Evolutionary conservation across 1,284 basidiomycete genomes (phyloP), one percentile per base, ranked within the genome.

Genomic region (Leccinum solheimii): DNA sequence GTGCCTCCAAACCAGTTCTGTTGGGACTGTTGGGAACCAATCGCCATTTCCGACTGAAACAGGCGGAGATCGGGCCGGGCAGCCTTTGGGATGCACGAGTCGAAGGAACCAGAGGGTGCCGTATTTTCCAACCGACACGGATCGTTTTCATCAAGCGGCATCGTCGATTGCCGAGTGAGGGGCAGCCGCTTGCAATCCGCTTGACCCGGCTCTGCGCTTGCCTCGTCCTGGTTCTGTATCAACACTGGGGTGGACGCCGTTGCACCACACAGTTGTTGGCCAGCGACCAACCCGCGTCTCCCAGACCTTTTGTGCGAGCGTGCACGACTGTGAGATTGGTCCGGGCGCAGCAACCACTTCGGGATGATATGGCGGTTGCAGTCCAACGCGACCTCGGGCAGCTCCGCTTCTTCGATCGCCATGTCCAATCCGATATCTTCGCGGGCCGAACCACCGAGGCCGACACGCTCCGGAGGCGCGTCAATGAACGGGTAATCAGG

Each of bases 301-400:
- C 70, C 63, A 43, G 72, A 63, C 40, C 76, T 79, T 2, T 84
- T 82, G 58, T 84, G 80, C 2, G 85, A 85, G 57, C 81, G 71
- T 3, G 85, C 83, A 27, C 83, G 82, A 68, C 80, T 81, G 59
- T 65, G 64, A 19, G 64, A 61, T 21, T 63, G 65, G 40, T 76
- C 77, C n/a, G 81, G 79, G 30, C 81, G 80, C 59, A 95, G 80
- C 75, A 98, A 83, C 92, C 95, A 98, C 66, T 96, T 88, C 1
- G 97, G 97, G 51, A 99, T 88, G 62, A 99, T 97, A 76, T 99
- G 97, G 5, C 93, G 85, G 73, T 99, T 99, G 66, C 88, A 88
- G 70, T 97, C 94, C 49, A 99, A 83, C 16, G 88, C 88, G 21
- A 99, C 97, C 75, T 98, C 88, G 2, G 94, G 94, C 66, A 95